phyloP scores from a whole-genome alignment of 2,329 filamentous ascomycete species.

The Harringtonia lauricola region DNA sequence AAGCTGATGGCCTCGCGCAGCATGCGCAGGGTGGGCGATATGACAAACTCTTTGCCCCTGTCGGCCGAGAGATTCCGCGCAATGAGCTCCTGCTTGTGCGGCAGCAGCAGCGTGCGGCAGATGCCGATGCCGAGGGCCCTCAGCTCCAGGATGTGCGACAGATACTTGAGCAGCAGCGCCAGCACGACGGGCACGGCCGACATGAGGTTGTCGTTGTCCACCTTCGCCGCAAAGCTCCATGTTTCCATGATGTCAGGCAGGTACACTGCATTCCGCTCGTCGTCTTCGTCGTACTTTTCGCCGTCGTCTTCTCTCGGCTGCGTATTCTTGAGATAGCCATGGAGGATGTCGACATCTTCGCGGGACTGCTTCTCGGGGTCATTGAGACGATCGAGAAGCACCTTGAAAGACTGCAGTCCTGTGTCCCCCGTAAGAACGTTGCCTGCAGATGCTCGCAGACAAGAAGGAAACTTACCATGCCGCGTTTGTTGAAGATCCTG shows the following conservation, averaged over 20 bases:
- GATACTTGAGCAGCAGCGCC: conserved; percentile 67
- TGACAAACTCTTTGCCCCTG: conserved; percentile 75
- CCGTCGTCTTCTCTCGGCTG: conserved; percentile 26
- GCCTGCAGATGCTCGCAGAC: neutral
- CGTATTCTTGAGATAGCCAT: conserved; percentile 52
- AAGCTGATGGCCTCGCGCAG: conserved; percentile 77
- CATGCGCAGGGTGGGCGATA: conserved; percentile 77
- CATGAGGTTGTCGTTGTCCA: conserved; percentile 69
- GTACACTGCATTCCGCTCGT: conserved; percentile 49
- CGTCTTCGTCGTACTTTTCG: conserved; percentile 28
- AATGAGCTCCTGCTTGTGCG: conserved; percentile 69
- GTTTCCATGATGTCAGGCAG: conserved; percentile 75
- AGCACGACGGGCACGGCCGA: conserved; percentile 73
- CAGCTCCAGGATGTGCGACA: conserved; percentile 65
- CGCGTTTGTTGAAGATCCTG: conserved; percentile 57
- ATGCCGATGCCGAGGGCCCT: conserved; percentile 65
- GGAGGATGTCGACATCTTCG: conserved; percentile 47
- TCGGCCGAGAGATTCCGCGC: conserved; percentile 68
- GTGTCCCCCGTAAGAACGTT: conserved; percentile 1
- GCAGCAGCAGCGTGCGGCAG: conserved; percentile 71
- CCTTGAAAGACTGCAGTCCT: conserved; percentile 61
- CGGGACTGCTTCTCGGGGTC: conserved; percentile 33
- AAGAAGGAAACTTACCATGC: conserved; percentile 37
- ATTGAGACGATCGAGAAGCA: conserved; percentile 56
- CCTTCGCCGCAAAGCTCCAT: conserved; percentile 74